phyloP scores from a whole-genome alignment of 2,329 filamentous ascomycete genomes.

The Pseudocercospora cruenta region DNA sequence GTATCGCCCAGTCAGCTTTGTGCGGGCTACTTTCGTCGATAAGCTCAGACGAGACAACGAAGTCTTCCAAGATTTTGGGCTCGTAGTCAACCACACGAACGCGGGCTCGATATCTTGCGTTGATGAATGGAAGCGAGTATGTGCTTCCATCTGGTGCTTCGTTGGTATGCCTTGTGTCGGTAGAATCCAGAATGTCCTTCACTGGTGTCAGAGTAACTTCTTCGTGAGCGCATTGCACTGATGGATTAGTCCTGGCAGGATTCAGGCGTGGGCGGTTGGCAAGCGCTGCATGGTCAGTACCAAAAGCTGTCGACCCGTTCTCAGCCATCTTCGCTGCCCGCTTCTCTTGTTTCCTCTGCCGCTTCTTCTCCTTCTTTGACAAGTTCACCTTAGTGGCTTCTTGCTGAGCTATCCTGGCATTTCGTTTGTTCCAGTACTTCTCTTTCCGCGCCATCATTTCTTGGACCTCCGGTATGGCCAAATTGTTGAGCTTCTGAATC shows the following conservation, averaged over 20 bases:
- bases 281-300: background rate
- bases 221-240: conserved; percentile 47
- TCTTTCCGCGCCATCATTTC: conserved; percentile 65
- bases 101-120: conserved; percentile 68
- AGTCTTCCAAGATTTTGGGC: conserved; percentile 71
- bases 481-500: conserved; percentile 56
- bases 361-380: conserved; percentile 31
- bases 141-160: conserved; percentile 39
- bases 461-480: conserved; percentile 48
- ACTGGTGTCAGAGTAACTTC: conserved; percentile 47
- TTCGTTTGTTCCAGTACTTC: conserved; percentile 58
- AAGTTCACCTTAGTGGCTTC: conserved; percentile 21
- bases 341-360: conserved; percentile 43
- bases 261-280: background rate
- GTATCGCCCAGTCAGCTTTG: conserved; percentile 41
- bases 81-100: conserved; percentile 83
- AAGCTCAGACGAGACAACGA: conserved; percentile 51
- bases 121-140: conserved; percentile 45
- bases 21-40: conserved; percentile 16
- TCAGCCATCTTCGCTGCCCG: conserved; percentile 28
- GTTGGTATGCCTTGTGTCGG: conserved; percentile 50
- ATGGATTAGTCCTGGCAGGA: conserved; percentile 28
- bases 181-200: conserved; percentile 54
- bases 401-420: conserved; percentile 11
- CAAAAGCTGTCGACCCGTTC: background rate